Evolutionary conservation across 2,329 filamentous ascomycete species (phyloP), one percentile per base, ranked within the genome.

Genomic region (Byssothecium circinans): DNA sequence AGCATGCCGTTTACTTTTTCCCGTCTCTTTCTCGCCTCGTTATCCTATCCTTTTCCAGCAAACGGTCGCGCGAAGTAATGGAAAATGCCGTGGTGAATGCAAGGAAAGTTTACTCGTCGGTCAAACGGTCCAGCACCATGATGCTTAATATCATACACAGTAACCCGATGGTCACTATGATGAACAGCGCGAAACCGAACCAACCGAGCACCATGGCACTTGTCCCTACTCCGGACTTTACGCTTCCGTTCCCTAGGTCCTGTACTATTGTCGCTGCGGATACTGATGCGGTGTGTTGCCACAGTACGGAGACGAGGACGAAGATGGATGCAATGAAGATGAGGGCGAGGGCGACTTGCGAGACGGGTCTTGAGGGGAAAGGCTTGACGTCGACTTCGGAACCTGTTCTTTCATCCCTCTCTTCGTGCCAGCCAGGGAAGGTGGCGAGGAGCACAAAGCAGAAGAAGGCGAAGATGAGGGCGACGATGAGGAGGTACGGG

Each of bases 71-170:
- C 29, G 14, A 32, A 32, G 8, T 12, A 22, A 25, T 25, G 20
- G n/a, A n/a, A 18, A 22, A 42, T 20, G 22, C 17, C 23, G 22
- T 27, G 23, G 23, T 18, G 29, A n/a, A 32, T 4, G 14, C 7
- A 34, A 34, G 33, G 15, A 53, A 37, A 47, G 53, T 17, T 61
- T 58, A 64, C 34, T 68, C 56, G 48, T 78, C 76, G 49, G 76
- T 78, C 64, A 79, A 69, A 50, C 87, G 81, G 60, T 84, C 81
- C 56, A 96, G 75, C 47, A 96, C 80, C 59, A 86, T 82, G 68
- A 96, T 94, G 75, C 91, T 96, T 70, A 97, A 76, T 64, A 96
- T 96, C 91, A 97, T 97, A 65, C 96, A 88, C 53, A 99, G 77
- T 72, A 97, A 74, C 46, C 92, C 94, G 65, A 97, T 94, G 40